Percentiles rank a stretch among this genome's conserved stretches.
Conservation (phyloP, 1,284 basidiomycete genomes). For the Tilletia horrida region DNA sequence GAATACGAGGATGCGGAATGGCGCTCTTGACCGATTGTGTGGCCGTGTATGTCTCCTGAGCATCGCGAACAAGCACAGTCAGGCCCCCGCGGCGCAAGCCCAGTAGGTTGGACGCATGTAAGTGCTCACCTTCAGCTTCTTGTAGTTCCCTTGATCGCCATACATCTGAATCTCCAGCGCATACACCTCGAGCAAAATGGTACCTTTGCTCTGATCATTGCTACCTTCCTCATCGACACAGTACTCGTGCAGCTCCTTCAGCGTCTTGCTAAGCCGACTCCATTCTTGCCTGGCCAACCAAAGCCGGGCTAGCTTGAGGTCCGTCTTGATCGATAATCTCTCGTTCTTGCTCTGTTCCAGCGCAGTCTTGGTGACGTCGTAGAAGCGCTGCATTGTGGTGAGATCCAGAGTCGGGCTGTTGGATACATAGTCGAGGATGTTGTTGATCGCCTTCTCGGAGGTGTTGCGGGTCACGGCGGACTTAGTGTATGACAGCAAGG, state of each 20-base stretch:
- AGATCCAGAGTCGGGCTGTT: constrained; percentile 67
- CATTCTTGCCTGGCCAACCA: constrained; percentile 97
- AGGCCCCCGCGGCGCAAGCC: neutral
- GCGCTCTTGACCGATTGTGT: constrained; percentile 88
- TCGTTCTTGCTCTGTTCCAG: constrained; percentile 93
- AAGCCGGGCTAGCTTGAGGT: constrained; percentile 92
- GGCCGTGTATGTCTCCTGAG: constrained; percentile 87
- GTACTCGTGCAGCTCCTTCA: constrained; percentile 58
- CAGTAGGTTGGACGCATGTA: neutral
- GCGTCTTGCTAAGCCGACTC: constrained; percentile 64
- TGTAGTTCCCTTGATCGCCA: constrained; percentile 88
- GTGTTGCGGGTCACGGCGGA: constrained; percentile 50
- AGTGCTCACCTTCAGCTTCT: constrained; percentile 70
- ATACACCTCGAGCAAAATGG: constrained; percentile 93
- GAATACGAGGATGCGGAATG: constrained; percentile 95
- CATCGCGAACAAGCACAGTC: neutral
- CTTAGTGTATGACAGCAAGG: constrained; percentile 78
- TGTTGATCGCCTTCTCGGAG: constrained; percentile 92
- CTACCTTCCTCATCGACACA: constrained; percentile 62
- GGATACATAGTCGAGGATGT: constrained; percentile 95
- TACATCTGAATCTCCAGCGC: constrained; percentile 99
- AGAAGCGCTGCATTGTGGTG: constrained; percentile 86
- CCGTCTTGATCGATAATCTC: constrained; percentile 90
- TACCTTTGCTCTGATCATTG: constrained; percentile 82
- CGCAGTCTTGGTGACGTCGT: constrained; percentile 84